These are phyloP conservation scores for Rhodotorula kratochvilovae DNA, from an alignment of 768 basidiomycete species.

Conservation along the genomic window DNA sequence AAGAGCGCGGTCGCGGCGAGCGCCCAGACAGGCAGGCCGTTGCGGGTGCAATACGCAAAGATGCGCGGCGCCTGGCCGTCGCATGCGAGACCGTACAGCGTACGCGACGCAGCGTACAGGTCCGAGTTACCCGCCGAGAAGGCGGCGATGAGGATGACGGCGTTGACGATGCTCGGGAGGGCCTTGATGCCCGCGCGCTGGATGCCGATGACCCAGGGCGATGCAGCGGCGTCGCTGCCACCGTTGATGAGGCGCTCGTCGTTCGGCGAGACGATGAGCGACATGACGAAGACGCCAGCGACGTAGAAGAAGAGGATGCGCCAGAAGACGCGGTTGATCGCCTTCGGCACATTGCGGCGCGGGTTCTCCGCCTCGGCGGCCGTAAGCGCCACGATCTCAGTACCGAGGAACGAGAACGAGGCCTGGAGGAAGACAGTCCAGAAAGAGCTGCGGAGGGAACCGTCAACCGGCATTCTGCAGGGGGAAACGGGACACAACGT, in stretches of 20 bases:
- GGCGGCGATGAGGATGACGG: constrained; percentile 69
- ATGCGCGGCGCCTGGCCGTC: constrained; percentile 76
- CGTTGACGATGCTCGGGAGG: constrained; percentile 65
- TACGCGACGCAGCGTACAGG: constrained; percentile 73
- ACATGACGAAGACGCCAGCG: constrained; percentile 53
- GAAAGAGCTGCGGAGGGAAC: constrained; percentile 67
- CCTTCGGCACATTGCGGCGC: constrained; percentile 59
- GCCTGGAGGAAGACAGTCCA: constrained; percentile 49
- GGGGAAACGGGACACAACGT: constrained; percentile 54
- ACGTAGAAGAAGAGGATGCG: constrained; percentile 72
- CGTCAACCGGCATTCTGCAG: constrained; percentile 48
- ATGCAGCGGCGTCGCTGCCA: constrained; percentile 6
- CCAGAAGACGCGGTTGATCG: constrained; percentile 65
- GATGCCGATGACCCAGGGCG: constrained; percentile 60
- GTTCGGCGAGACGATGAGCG: constrained; percentile 73
- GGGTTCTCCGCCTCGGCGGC: constrained; percentile 53
- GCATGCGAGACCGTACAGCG: constrained; percentile 73
- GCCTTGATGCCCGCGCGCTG: constrained; percentile 71
- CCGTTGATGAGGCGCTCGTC: constrained; percentile 53
- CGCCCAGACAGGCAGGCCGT: constrained; percentile 71
- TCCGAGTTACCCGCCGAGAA: constrained; percentile 59
- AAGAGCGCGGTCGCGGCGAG: constrained; percentile 67
- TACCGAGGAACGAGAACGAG: constrained; percentile 59
- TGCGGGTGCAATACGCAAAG: constrained; percentile 59
- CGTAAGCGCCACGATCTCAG: constrained; percentile 52